These are phyloP conservation scores for Termitomyces sp. DNA, from an alignment of 768 basidiomycete species.

Conservation along the genomic window DNA sequence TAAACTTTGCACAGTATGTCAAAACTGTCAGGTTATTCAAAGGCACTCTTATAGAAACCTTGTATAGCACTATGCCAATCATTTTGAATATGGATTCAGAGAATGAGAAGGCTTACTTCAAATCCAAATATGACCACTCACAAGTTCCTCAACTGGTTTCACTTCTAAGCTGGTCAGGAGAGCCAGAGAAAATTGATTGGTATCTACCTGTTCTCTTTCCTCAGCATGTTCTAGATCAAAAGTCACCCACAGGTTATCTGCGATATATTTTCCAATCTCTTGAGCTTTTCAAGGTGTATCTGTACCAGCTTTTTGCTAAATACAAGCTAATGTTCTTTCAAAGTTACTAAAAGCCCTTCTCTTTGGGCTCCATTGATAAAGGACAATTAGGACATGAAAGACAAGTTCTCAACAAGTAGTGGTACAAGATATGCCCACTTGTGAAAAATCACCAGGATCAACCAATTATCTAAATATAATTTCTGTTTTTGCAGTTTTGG, in stretches of 20 bases:
- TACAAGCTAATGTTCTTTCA: not conserved
- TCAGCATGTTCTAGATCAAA: not conserved
- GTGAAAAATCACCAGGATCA: not conserved
- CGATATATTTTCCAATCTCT: not conserved
- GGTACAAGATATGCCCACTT: not conserved
- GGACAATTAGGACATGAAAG: not conserved
- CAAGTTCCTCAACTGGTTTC: not conserved
- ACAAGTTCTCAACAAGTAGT: not conserved
- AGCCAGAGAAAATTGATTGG: not conserved
- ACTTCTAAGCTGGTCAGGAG: not conserved
- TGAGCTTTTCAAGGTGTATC: not conserved
- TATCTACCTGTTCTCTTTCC: not conserved
- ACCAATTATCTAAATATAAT: not conserved
- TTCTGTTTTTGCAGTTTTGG: not conserved
- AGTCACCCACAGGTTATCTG: not conserved
- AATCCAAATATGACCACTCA: not conserved
- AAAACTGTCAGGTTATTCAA: not conserved
- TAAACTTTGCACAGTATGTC: not conserved
- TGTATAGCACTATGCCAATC: not conserved
- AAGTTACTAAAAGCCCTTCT: not conserved
- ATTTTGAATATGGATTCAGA: not conserved
- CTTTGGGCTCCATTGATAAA: not conserved
- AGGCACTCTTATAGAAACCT: not conserved
- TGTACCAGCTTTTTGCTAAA: not conserved
- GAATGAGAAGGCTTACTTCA: not conserved